A percentile compares a stretch with the other conserved stretches of the same genome.
These are phyloP conservation scores for Dactylonectria estremocensis DNA, from an alignment of 2,329 filamentous ascomycete genomes.

Conservation along the genomic window DNA sequence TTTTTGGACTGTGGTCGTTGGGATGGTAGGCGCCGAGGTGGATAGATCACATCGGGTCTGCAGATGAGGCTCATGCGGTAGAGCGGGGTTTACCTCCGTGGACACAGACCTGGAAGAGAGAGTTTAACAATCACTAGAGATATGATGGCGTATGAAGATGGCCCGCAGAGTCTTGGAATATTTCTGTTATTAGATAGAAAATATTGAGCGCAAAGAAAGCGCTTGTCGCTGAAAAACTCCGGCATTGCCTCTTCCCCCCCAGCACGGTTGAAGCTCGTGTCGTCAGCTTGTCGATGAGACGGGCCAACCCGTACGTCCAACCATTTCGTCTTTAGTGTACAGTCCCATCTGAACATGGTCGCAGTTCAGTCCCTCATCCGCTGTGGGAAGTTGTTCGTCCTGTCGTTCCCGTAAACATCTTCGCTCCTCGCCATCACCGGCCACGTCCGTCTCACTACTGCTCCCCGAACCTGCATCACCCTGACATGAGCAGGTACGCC, in stretches of 20 bases:
- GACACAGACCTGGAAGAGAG: not conserved
- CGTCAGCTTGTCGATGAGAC: not conserved
- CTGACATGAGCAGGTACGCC: slow-evolving; percentile 50
- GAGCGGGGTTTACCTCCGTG: no score
- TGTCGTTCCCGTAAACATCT: not conserved
- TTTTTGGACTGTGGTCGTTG: not conserved
- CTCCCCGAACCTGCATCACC: not conserved
- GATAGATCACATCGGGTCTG: not conserved
- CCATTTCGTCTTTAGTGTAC: slow-evolving; percentile 1
- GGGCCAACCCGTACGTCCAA: not conserved
- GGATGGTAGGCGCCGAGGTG: not conserved
- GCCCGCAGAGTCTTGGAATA: not conserved
- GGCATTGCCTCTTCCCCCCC: not conserved
- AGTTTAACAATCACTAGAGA: not conserved
- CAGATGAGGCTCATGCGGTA: not conserved
- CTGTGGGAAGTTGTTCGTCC: not conserved
- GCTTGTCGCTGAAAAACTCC: slow-evolving; percentile 9
- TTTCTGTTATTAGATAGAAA: slow-evolving; percentile 4
- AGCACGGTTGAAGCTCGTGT: not conserved
- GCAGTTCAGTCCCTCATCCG: not conserved
- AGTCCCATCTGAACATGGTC: not conserved
- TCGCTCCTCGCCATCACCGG: not conserved
- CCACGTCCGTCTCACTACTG: no score
- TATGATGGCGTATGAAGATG: no score
- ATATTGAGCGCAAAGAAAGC: not conserved